Percentiles rank a stretch among this genome's conserved stretches.
Conservation (phyloP, 139 green algal genomes). For the Trebouxia sp. region DNA sequence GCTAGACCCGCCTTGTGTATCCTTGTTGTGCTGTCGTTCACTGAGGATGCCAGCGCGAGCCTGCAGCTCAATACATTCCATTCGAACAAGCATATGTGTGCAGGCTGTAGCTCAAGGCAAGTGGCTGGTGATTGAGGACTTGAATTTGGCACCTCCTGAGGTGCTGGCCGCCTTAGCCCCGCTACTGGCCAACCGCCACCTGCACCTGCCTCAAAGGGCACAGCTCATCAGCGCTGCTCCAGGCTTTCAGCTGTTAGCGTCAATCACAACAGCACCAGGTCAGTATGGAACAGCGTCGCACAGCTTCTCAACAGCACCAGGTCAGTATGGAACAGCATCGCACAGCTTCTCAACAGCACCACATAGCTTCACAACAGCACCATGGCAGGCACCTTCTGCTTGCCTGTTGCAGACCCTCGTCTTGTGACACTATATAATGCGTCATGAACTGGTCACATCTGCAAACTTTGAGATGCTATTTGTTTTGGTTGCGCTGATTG, state of each 20-base stretch:
- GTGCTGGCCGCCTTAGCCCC: conserved; percentile 87
- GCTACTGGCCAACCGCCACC: conserved; percentile 77
- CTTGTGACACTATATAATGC: too few relatives aligned
- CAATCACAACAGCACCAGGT: conserved; percentile 62
- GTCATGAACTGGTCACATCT: too few relatives aligned
- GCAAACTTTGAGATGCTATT: too few relatives aligned
- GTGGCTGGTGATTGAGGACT: conserved; percentile 96
- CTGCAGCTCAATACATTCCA: too few relatives aligned
- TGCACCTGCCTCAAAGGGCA: conserved; percentile 75
- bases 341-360: conserved; percentile 37
- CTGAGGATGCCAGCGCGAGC: too few relatives aligned
- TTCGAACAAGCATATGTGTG: not conserved
- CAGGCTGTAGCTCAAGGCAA: conserved; percentile 79
- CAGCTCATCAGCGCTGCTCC: conserved; percentile 64
- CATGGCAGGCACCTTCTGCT: too few relatives aligned
- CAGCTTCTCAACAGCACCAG: conserved; percentile 39
- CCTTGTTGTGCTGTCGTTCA: too few relatives aligned
- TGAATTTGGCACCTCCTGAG: conserved; percentile 90
- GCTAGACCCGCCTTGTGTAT: too few relatives aligned
- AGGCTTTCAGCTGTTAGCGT: conserved; percentile 86
- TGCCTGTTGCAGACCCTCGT: too few relatives aligned
- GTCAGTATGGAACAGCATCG: not conserved
- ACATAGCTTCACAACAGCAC: too few relatives aligned
- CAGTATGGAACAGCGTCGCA: not conserved
- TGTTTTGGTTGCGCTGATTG: not conserved